These are phyloP conservation scores for Ogataea wickerhamii DNA, from an alignment of 805 yeast species.

Conservation along the genomic window DNA sequence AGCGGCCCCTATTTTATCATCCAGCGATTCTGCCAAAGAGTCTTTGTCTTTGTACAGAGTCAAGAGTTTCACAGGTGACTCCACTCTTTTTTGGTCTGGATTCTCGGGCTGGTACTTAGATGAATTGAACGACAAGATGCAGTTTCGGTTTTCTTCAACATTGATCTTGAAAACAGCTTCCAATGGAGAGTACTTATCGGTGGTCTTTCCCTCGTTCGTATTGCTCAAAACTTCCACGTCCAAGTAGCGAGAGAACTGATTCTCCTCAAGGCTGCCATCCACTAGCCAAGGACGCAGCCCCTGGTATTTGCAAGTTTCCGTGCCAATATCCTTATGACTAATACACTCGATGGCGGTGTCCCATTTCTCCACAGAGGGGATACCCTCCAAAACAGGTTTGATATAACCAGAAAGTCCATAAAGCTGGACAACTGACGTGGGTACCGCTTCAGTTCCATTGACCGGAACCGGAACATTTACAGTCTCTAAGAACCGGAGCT, in stretches of 20 bases:
- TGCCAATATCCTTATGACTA: slow-evolving; percentile 38
- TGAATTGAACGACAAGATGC: slow-evolving; percentile 57
- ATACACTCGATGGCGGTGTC: slow-evolving; percentile 34
- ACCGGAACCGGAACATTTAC: slow-evolving; percentile 41
- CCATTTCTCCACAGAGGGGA: slow-evolving; percentile 57
- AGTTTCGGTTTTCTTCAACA: slow-evolving; percentile 60
- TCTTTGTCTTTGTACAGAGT: slow-evolving; percentile 43
- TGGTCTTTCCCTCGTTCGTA: slow-evolving; percentile 32
- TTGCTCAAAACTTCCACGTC: slow-evolving; percentile 48
- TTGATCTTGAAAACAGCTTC: slow-evolving; percentile 58
- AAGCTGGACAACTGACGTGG: slow-evolving; percentile 40
- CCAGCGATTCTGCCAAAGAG: slow-evolving; percentile 5
- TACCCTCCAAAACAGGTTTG: slow-evolving; percentile 45
- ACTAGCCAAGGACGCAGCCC: slow-evolving; percentile 47
- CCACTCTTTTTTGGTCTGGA: slow-evolving; percentile 29
- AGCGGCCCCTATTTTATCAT: background rate
- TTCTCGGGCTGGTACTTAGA: slow-evolving; percentile 35
- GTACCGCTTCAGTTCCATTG: slow-evolving; percentile 3
- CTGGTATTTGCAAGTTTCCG: slow-evolving; percentile 50
- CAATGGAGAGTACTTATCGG: slow-evolving; percentile 54
- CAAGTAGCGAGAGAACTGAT: slow-evolving; percentile 42
- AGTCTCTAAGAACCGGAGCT: slow-evolving; percentile 64
- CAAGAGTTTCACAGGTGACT: slow-evolving; percentile 63
- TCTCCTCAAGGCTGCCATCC: slow-evolving; percentile 34
- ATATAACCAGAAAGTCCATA: slow-evolving; percentile 51